Base-by-base conservation (phyloP, 352 stramenopile species). In the Globisporangium rhizosaccharum region DNA sequence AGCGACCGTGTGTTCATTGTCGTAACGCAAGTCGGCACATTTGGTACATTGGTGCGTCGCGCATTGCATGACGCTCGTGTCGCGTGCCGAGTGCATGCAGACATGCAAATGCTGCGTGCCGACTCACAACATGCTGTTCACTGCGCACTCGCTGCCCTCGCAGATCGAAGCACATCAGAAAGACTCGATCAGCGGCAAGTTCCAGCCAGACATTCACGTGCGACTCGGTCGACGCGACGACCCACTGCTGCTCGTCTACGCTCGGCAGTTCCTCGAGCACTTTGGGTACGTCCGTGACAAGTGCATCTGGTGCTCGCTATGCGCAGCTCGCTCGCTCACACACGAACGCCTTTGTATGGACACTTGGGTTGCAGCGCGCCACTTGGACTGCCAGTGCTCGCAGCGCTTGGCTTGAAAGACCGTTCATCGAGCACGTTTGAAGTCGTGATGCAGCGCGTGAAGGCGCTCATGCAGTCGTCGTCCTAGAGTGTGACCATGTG, bases 181-280 rank as follows among this genome's bases (percentile, higher is more conserved):
- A 48, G 74, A 90, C 55, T 82, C 73, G 36, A 84, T 94, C 53
- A 90, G 75, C 56, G 84, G 82, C 53, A 88, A 88, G 49, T 75
- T 88, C 51, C 82, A 91, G 58, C 67, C 82, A 0, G 82, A 92
- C 23, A 91, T 92, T 51, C 79, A 87, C 53, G 66, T 94, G 51
- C 79, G 81, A 37, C 72, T 94, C 46, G 85, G 85, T 3, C 70
- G 83, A 20, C 79, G 85, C 20, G 85, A 94, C 53, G 85, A 94
- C 53, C 85, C 85, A 44, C 75, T 94, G 37, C 61, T 94, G 57
- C 68, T 94, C 44, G 82, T 94, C 46, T 94, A 94, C 55, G 77
- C 75, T 36, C 80, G 85, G 33, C 85, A 94, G 50, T 82, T 94
- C 57, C 71, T 91, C 36, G 85, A 94, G 65, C 81, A 91, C 33